Base-by-base conservation (phyloP, 2,329 filamentous ascomycete genomes). In the Neofusicoccum laricinum region DNA sequence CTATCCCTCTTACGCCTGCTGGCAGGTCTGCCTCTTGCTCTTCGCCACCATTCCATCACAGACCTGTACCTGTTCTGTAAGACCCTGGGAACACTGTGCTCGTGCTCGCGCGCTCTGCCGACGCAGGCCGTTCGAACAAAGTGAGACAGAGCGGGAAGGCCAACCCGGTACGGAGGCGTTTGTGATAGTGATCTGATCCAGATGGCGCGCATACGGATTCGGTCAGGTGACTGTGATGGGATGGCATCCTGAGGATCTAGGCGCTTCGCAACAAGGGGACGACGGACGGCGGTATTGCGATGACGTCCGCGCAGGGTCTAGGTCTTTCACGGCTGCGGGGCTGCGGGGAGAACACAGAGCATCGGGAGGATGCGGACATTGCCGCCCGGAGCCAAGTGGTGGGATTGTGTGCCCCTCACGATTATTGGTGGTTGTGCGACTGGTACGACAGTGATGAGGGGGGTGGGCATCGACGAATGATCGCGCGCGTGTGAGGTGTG, bases 131-230 rank as follows among this genome's bases (percentile, higher is more conserved):
- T 49, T 49, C 21, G 46, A 32, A 49, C 46, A 49, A 49, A 14
- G 46, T 49, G 46, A 49, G 21, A 49, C 46, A 49, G 25, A 25
- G 46, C 46, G 46, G 46, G 21, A 34, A 50, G 25, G 14, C 14
- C 25, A 4, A 8, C 14, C 46, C 15, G 25, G n/a, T 50, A 32
- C 8, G 14, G 46, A 21, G 14, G 6, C 25, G 25, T 25, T 50
- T n/a, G 51, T 57, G 51, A 57, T 57, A 57, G 51, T 57, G 51
- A 57, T 57, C 51, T n/a, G 51, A 17, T 43, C 17, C 36, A 57
- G 51, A 57, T 57, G 51, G 21, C 51, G 36, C 51, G 51, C 51
- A 57, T 41, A 32, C 19, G 38, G 15, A 3, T 30, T 6, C 19
- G 51, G 51, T 57, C 51, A 57, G 51, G 51, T 57, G 51, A 57